These are phyloP conservation scores for Fusarium tuaranense DNA, from an alignment of 2,329 filamentous ascomycete species.

Conservation along the genomic window DNA sequence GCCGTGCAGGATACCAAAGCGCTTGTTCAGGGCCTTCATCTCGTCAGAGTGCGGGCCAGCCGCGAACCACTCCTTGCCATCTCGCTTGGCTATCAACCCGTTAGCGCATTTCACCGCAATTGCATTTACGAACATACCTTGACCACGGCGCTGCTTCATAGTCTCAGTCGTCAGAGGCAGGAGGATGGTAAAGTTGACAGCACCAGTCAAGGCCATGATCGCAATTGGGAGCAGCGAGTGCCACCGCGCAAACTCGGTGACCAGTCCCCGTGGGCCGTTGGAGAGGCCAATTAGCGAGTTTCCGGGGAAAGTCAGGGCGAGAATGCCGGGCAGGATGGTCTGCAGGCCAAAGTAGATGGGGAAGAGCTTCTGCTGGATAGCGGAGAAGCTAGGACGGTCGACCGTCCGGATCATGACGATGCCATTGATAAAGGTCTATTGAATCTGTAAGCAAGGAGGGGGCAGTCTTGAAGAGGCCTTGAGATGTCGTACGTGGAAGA, in stretches of 20 bases:
- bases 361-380: slow-evolving; percentile 84
- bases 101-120: slow-evolving; percentile 26
- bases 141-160: slow-evolving; percentile 81
- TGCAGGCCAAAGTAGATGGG: slow-evolving; percentile 91
- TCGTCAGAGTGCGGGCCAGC: slow-evolving; percentile 82
- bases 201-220: slow-evolving; percentile 76
- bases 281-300: slow-evolving; percentile 60
- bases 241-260: slow-evolving; percentile 71
- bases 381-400: slow-evolving; percentile 82
- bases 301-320: slow-evolving; percentile 86
- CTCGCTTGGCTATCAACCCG: slow-evolving; percentile 74
- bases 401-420: slow-evolving; percentile 82
- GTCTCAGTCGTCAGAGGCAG: slow-evolving; percentile 80
- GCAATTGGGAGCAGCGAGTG: slow-evolving; percentile 76
- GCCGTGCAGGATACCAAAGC: slow-evolving; percentile 84
- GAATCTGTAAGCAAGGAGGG: slow-evolving; percentile 13
- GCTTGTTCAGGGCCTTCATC: slow-evolving; percentile 84
- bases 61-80: slow-evolving; percentile 90
- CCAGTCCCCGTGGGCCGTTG: slow-evolving; percentile 64
- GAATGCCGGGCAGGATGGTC: slow-evolving; percentile 75
- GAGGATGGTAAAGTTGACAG: slow-evolving; percentile 77
- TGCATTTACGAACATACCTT: slow-evolving; percentile 67
- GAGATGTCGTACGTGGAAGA: slow-evolving; percentile 76
- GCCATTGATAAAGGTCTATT: slow-evolving; percentile 79
- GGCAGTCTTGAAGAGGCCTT: too few relatives aligned